These are phyloP conservation scores for Cerrena zonata DNA, from an alignment of 1,284 basidiomycete species.

Conservation along the genomic window DNA sequence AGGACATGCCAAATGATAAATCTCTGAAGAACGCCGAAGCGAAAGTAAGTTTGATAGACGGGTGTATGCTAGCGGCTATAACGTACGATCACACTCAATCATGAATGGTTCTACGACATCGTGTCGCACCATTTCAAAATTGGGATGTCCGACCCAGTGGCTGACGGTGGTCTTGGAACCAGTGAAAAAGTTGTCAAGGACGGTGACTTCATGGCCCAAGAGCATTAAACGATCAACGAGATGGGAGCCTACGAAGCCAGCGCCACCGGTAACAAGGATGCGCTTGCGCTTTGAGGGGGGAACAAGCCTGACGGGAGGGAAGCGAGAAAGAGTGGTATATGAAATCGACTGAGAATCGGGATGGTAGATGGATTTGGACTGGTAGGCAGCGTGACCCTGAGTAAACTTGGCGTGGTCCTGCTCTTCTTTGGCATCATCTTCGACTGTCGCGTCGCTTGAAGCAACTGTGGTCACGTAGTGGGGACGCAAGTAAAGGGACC, in stretches of 20 bases:
- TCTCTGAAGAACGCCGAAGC: slow-evolving; percentile 51
- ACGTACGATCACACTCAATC: slow-evolving; percentile 92
- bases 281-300: slow-evolving; percentile 77
- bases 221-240: slow-evolving; percentile 96
- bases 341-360: slow-evolving; percentile 76
- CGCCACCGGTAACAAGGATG: slow-evolving; percentile 90
- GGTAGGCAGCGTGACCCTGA: slow-evolving; percentile 51
- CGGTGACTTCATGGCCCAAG: slow-evolving; percentile 94
- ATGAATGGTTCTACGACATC: slow-evolving; percentile 95
- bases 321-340: slow-evolving; percentile 85
- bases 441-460: slow-evolving; percentile 32
- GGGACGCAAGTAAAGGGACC: slow-evolving; percentile 80
- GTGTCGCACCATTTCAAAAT: slow-evolving; percentile 95
- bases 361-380: slow-evolving; percentile 80
- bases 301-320: slow-evolving; percentile 86
- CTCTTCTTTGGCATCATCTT: slow-evolving; percentile 35
- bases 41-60: not conserved
- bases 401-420: slow-evolving; percentile 51
- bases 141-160: slow-evolving; percentile 95
- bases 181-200: slow-evolving; percentile 97
- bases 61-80: not conserved
- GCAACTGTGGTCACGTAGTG: slow-evolving; percentile 58
- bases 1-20: slow-evolving; percentile 94
- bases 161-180: slow-evolving; percentile 91
- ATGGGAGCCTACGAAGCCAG: slow-evolving; percentile 96